Conservation (phyloP, 441 rosid genomes). For the Populus trichocarpa region DNA sequence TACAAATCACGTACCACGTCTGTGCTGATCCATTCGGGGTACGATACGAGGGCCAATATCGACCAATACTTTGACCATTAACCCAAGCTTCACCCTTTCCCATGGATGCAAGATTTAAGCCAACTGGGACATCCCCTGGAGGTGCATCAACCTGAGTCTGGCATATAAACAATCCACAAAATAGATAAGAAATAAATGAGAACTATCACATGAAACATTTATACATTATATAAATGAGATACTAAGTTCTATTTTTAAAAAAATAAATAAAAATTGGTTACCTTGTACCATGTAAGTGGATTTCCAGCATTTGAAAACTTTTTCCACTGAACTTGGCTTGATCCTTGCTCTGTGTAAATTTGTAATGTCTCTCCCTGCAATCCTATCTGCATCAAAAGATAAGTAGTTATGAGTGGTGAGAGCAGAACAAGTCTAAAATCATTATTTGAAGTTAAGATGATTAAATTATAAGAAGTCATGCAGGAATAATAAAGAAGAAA, state of each 20-base stretch:
- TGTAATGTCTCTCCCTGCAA: slow-evolving; percentile 45
- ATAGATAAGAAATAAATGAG: too few species aligned
- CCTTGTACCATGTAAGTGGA: slow-evolving; percentile 63
- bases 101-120: slow-evolving; percentile 69
- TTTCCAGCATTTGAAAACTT: slow-evolving; percentile 23
- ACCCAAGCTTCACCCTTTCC: slow-evolving; percentile 93
- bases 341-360: slow-evolving; percentile 33
- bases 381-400: slow-evolving; percentile 41
- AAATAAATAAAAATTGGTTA: slow-evolving; percentile 6
- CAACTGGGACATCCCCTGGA: slow-evolving; percentile 49
- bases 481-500: neutral
- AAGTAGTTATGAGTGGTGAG: neutral
- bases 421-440: neutral
- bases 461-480: neutral
- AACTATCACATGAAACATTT: neutral
- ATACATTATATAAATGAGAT: neutral
- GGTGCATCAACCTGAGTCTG: slow-evolving; percentile 67
- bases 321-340: slow-evolving; percentile 39
- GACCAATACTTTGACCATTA: slow-evolving; percentile 76
- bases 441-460: too few species aligned
- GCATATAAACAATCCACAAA: neutral
- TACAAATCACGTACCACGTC: slow-evolving; percentile 34
- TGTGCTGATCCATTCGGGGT: slow-evolving; percentile 64
- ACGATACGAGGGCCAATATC: slow-evolving; percentile 70
- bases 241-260: neutral